phyloP scores from a whole-genome alignment of 768 basidiomycete species.

The Podaxis rugospora region DNA sequence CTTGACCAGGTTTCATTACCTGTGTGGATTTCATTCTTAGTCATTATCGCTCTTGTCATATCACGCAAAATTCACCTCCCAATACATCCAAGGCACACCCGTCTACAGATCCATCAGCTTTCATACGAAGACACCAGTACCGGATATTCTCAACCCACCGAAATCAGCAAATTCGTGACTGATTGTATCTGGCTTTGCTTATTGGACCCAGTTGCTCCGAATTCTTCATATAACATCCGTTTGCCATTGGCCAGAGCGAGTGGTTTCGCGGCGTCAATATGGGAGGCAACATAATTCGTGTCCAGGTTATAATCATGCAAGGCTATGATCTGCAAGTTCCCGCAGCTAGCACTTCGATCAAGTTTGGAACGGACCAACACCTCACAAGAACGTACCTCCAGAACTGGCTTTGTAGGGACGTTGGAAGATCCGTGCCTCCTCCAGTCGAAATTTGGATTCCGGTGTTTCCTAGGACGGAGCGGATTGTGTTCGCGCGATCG shows the following conservation, averaged over 20 bases:
- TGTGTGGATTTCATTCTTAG: neutral
- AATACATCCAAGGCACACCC: constrained; percentile 24
- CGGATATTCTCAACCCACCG: constrained; percentile 17
- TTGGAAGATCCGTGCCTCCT: constrained; percentile 23
- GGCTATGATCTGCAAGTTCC: constrained; percentile 20
- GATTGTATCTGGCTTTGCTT: constrained; percentile 34
- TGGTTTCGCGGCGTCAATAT: constrained; percentile 36
- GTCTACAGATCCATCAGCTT: constrained; percentile 10
- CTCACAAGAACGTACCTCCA: constrained; percentile 14
- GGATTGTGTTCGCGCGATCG: constrained; percentile 20
- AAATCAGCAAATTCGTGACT: constrained; percentile 32
- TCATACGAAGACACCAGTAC: neutral
- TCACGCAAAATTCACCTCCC: constrained; percentile 15
- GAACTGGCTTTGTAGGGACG: constrained; percentile 21
- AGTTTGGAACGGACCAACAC: neutral
- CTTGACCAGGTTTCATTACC: constrained; percentile 18
- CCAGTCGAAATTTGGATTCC: constrained; percentile 23
- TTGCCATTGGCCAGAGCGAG: constrained; percentile 29
- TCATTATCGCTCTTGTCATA: neutral
- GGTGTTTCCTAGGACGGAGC: constrained; percentile 21
- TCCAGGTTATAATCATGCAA: constrained; percentile 35
- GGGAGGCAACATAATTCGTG: constrained; percentile 36
- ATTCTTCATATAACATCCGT: constrained; percentile 33
- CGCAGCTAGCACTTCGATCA: constrained; percentile 12
- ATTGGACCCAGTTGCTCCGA: constrained; percentile 32